A percentile compares a stretch with the other conserved stretches of the same genome.
These are phyloP conservation scores for Mastigamoeba balamuthi DNA, from an alignment of 78 protist genomes.

Conservation along the genomic window DNA sequence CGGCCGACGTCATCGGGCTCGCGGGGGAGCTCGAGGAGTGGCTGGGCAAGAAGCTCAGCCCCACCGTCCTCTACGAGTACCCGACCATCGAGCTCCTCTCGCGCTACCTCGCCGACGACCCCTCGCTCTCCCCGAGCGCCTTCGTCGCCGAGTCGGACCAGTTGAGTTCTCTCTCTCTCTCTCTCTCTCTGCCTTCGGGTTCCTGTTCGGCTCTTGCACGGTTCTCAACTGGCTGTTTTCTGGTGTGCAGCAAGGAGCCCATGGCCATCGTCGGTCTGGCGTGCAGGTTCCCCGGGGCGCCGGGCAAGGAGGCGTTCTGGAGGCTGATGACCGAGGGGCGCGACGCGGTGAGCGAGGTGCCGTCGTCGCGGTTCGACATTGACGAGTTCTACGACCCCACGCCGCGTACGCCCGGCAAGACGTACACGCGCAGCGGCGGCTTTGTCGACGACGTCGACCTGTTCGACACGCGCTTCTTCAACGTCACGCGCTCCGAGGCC, in stretches of 20 bases:
- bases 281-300: constrained; percentile 46
- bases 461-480: constrained; percentile 46
- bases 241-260: constrained; percentile 16
- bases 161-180: no score
- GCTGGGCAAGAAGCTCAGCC: background rate
- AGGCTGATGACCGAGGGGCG: constrained; percentile 2
- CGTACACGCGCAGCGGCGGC: constrained; percentile 24
- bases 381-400: background rate
- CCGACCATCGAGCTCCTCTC: background rate
- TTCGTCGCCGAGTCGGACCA: no score
- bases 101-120: no score
- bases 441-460: constrained; percentile 1
- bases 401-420: background rate
- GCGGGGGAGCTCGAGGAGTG: background rate
- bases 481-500: constrained; percentile 19
- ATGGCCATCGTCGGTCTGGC: constrained; percentile 58
- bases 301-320: constrained; percentile 12
- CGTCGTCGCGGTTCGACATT: constrained; percentile 22
- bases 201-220: no score
- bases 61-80: background rate
- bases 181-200: no score
- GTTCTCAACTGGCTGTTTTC: no score
- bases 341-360: constrained; percentile 22
- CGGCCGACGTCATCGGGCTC: background rate
- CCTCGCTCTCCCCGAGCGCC: no score